Conservation (phyloP, 179 eudicot genomes). For the Pouteria campechiana region DNA sequence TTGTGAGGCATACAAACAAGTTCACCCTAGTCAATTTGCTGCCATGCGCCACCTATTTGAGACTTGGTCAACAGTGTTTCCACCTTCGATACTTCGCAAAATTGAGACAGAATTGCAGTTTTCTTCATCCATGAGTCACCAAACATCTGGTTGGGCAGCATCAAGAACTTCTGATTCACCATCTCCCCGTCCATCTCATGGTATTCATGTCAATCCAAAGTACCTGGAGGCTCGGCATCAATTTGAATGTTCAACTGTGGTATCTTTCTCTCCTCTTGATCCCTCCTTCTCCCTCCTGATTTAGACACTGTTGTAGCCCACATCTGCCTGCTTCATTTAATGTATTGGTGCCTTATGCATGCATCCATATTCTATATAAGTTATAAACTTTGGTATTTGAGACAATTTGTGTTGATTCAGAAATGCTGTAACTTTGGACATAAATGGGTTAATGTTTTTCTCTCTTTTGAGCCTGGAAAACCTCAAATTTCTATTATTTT, state of each 20-base stretch:
- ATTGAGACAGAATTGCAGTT: slow-evolving; percentile 68
- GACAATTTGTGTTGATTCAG: too few relatives aligned
- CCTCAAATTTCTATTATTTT: too few relatives aligned
- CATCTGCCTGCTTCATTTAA: too few relatives aligned
- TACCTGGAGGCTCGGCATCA: slow-evolving; percentile 78
- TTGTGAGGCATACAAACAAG: slow-evolving; percentile 66
- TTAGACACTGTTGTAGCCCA: too few relatives aligned
- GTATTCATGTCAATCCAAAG: slow-evolving; percentile 93
- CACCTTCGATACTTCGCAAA: slow-evolving; percentile 55
- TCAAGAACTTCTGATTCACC: slow-evolving; percentile 76
- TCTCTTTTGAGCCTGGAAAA: too few relatives aligned
- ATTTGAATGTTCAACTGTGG: slow-evolving; percentile 43
- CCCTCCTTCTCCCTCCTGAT: not conserved
- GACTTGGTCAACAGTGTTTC: slow-evolving; percentile 89
- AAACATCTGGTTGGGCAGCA: slow-evolving; percentile 36
- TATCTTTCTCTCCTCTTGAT: slow-evolving; percentile 36
- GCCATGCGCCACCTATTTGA: slow-evolving; percentile 85
- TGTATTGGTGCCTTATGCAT: too few relatives aligned
- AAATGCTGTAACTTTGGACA: too few relatives aligned
- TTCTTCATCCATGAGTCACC: slow-evolving; percentile 40
- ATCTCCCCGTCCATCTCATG: slow-evolving; percentile 80
- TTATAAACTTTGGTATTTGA: too few relatives aligned
- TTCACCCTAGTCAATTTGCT: slow-evolving; percentile 47
- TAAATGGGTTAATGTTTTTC: too few relatives aligned
- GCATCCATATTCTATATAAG: too few relatives aligned